phyloP scores from a whole-genome alignment of 352 stramenopile species.

The Globisporangium uncinulatum region DNA sequence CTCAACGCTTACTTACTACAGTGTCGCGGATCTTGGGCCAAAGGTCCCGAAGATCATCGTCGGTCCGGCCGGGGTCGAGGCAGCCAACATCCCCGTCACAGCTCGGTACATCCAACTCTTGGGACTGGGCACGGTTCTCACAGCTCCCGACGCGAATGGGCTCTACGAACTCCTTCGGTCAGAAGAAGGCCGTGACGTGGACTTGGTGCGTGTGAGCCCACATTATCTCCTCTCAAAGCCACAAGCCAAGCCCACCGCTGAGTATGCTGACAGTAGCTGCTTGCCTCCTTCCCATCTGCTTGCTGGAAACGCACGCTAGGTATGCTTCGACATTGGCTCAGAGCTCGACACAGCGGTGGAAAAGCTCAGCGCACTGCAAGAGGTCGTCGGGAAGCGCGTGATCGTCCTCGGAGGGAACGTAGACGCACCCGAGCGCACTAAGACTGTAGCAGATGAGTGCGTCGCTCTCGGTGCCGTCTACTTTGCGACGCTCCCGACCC shows the following conservation, averaged over 20 bases:
- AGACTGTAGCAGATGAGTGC: conserved; percentile 31
- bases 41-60: conserved; percentile 66
- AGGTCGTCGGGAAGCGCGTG: conserved; percentile 31
- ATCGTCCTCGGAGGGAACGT: conserved; percentile 55
- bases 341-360: conserved; percentile 36
- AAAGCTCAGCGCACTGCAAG: conserved; percentile 36
- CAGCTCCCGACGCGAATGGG: conserved; percentile 22
- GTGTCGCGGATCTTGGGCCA: conserved; percentile 23
- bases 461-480: conserved; percentile 44
- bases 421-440: conserved; percentile 23
- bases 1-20: conserved; percentile 8
- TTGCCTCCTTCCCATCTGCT: background rate
- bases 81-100: conserved; percentile 33
- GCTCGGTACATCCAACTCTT: conserved; percentile 70
- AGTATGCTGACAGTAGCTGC: background rate
- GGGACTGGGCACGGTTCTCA: conserved; percentile 47
- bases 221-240: too few species aligned
- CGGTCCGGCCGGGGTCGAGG: conserved; percentile 25
- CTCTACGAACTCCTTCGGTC: conserved; percentile 36
- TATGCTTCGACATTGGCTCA: conserved; percentile 57
- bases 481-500: conserved; percentile 50
- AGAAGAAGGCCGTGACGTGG: conserved; percentile 21
- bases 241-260: too few species aligned
- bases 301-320: conserved; percentile 14
- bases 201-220: conserved; percentile 38